These are phyloP conservation scores for Oemleria cerasiformis DNA, from an alignment of 306 rosid species.

Conservation along the genomic window DNA sequence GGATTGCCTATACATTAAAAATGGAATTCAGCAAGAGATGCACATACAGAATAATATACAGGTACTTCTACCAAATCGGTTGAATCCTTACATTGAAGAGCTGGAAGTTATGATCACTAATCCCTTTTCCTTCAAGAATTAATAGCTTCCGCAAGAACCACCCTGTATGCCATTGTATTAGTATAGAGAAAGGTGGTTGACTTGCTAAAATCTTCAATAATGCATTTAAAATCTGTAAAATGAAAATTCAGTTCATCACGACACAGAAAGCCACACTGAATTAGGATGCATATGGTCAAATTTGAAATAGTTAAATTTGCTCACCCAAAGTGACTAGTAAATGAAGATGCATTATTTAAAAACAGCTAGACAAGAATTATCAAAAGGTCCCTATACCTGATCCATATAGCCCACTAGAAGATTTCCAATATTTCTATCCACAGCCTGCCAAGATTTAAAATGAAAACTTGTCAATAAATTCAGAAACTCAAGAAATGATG, in stretches of 20 bases:
- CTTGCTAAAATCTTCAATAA: constrained; percentile 63
- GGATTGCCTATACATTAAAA: not conserved
- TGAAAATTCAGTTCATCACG: constrained; percentile 27
- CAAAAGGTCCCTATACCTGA: constrained; percentile 35
- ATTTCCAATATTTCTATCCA: constrained; percentile 44
- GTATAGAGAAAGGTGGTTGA: constrained; percentile 54
- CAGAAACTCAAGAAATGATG: no score
- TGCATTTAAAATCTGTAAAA: constrained; percentile 64
- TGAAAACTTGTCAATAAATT: not conserved
- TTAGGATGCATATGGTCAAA: constrained; percentile 14
- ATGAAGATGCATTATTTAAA: constrained; percentile 9
- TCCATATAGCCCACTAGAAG: constrained; percentile 45
- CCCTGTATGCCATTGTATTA: constrained; percentile 66
- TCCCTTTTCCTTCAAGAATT: constrained; percentile 34
- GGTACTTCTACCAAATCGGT: constrained; percentile 17
- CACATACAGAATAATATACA: not conserved
- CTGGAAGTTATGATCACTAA: constrained; percentile 39
- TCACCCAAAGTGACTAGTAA: constrained; percentile 6
- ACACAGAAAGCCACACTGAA: constrained; percentile 20
- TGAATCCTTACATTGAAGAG: constrained; percentile 58
- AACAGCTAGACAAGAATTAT: constrained; percentile 3
- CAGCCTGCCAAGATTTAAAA: constrained; percentile 24
- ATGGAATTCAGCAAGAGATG: not conserved
- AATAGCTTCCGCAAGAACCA: constrained; percentile 78
- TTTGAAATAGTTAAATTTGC: not conserved